Evolutionary conservation across 2,329 filamentous ascomycete genomes (phyloP), one percentile per base, ranked within the genome.

Genomic region (Plectosphaerella plurivora): DNA sequence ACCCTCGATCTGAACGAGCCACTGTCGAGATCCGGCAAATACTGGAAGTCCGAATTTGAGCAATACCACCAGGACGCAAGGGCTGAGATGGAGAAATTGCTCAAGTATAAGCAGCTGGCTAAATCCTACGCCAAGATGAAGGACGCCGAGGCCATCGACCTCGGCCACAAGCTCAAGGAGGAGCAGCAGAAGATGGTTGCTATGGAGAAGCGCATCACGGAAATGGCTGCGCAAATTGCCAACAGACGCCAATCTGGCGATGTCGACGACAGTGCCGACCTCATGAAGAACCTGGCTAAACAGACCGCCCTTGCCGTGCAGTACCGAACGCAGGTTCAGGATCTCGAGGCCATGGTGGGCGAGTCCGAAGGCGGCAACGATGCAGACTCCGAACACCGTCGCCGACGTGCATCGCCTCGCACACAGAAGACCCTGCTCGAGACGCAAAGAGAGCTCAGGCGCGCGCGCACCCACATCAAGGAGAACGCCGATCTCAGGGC

Each of bases 101-200:
- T 92, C 63, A 83, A 83, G 63, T 92, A 91, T 74, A 90, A 91
- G 73, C 83, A 89, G 63, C 75, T 90, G 56, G 87, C 88, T 53
- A 92, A 89, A 69, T 86, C 84, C 51, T 92, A 87, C 63, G 89
- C 89, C 44, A 85, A 86, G 65, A 82, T 87, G 69, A 92, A 91
- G 67, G 89, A 93, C 62, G 74, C 77, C 16, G 86, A 91, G 66
- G 85, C 86, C 20, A 78, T 81, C 24, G 78, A 87, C 52, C 70
- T 92, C 48, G 77, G 79, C 20, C 80, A 83, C 54, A 81, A 83
- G 60, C 76, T 93, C 36, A 79, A 79, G 54, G 82, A 87, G 54
- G 87, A 91, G 63, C 84, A 86, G 57, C 76, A 79, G 56, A 87
- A 81, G 62, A 82, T 87, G 24, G 71, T 76, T 28, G 69, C 75